These are phyloP conservation scores for Bothriochloa decipiens DNA, from an alignment of 176 grass and related monocot genomes.

Conservation along the genomic window DNA sequence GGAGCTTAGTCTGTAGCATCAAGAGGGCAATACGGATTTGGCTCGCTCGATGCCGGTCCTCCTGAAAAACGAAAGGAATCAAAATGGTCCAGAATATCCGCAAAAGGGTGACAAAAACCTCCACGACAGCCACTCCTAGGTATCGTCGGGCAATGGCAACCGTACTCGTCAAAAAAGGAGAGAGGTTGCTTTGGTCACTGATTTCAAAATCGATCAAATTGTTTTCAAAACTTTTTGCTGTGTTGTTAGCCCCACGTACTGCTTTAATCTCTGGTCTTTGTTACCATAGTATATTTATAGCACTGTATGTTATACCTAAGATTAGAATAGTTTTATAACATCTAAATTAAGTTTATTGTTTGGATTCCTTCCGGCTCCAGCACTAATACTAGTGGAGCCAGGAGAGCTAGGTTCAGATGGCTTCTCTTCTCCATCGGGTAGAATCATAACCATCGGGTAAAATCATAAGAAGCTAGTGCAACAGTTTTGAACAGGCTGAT, in stretches of 20 bases:
- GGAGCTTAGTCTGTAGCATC: neutral
- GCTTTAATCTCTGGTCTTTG: neutral
- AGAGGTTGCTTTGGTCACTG: neutral
- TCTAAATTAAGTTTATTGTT: too few species aligned
- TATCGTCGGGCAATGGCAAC: neutral
- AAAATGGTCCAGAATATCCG: neutral
- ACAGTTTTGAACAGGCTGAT: neutral
- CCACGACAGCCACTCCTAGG: neutral
- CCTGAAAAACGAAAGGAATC: neutral
- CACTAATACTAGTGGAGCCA: too few species aligned
- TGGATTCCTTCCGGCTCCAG: too few species aligned
- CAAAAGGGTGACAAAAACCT: conserved; percentile 15
- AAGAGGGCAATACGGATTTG: neutral
- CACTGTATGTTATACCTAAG: too few species aligned
- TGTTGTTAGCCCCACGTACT: neutral
- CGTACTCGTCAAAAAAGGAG: neutral
- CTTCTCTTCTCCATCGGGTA: too few species aligned
- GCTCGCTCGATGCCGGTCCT: neutral
- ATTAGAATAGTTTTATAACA: too few species aligned
- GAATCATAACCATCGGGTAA: too few species aligned
- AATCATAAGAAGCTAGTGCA: too few species aligned
- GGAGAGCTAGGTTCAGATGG: too few species aligned
- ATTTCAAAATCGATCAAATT: neutral
- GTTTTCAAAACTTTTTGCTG: neutral
- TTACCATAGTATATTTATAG: neutral